A percentile compares a stretch with the other conserved stretches of the same genome.
Conservation (phyloP, 345 rosid genomes). For the Syzygium grande region DNA sequence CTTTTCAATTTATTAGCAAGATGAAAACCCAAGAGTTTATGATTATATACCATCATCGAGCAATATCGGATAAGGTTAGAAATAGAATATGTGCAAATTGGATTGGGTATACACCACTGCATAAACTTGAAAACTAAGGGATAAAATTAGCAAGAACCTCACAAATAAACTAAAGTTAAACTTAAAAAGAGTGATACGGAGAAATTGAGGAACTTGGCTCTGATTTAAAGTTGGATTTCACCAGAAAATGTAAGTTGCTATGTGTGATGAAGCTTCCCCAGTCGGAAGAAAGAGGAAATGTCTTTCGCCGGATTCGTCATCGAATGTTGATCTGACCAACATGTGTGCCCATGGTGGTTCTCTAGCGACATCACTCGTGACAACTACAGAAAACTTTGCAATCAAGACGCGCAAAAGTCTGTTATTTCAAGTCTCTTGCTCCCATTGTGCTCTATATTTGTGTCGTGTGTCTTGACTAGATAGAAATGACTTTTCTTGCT, state of each 20-base stretch:
- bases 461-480: neutral
- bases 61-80: too few relatives aligned
- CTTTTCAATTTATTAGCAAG: too few relatives aligned
- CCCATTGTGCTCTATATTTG: neutral
- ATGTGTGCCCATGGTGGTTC: neutral
- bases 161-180: too few relatives aligned
- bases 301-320: neutral
- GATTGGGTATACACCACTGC: too few relatives aligned
- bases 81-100: too few relatives aligned
- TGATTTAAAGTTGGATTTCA: neutral
- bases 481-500: neutral
- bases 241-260: neutral
- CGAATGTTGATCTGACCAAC: neutral
- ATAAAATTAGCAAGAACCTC: neutral
- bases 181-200: neutral
- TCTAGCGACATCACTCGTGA: neutral
- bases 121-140: too few relatives aligned
- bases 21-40: too few relatives aligned
- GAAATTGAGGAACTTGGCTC: neutral
- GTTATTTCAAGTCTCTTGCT: neutral
- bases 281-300: neutral
- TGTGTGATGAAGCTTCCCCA: neutral
- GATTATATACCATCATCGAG: too few relatives aligned
- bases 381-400: neutral
- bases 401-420: neutral